Evolutionary conservation across 2,329 filamentous ascomycete genomes (phyloP), one percentile per base, ranked within the genome.

Genomic region (Trichoderma koningii): DNA sequence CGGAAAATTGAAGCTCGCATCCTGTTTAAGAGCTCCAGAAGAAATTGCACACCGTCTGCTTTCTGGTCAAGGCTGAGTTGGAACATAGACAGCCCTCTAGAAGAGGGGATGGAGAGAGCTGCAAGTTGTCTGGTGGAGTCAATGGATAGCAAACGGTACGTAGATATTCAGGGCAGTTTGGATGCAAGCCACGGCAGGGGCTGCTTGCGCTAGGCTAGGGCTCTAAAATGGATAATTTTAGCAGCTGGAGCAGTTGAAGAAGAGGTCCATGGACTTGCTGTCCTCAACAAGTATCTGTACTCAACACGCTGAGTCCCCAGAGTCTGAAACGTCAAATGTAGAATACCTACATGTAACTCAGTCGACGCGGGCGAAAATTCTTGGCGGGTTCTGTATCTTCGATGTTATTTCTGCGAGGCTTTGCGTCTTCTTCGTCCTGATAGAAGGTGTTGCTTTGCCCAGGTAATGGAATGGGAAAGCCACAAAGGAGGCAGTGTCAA

Each of bases 151-250:
- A 38, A n/a, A 53, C 17, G 34, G 23, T 45, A 45, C 45, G 56
- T 60, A 42, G 47, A 34, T 42, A 51, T 23, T 21, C 19, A 34
- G 30, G 30, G 30, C 30, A 34, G 2, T 14, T 14, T 9, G 30
- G 34, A 51, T 51, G 34, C 28, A 23, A 12, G 17, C 21, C 30
- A 61, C 51, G 57, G 34, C 57, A 61, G 59, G 59, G 59, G 59
- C 30, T 21, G 17, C 23, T 44, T 30, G 48, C 59, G 59, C 59
- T 62, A 62, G 59, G 59, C 59, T 62, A 62, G 59, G 59, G 59
- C 59, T 62, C 12, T 61, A 53, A 62, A 61, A 42, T 38, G 19
- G 23, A 44, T 45, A 62, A 62, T 53, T 53, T 62, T 62, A 62
- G 38, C 48, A 62, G 59, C 57, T 2, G 21, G 21, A 61, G 59